A percentile compares a stretch with the other conserved stretches of the same genome.
Evolutionary conservation across 768 basidiomycete genomes (phyloP).

Genomic region (Mycena chlorophos): DNA sequence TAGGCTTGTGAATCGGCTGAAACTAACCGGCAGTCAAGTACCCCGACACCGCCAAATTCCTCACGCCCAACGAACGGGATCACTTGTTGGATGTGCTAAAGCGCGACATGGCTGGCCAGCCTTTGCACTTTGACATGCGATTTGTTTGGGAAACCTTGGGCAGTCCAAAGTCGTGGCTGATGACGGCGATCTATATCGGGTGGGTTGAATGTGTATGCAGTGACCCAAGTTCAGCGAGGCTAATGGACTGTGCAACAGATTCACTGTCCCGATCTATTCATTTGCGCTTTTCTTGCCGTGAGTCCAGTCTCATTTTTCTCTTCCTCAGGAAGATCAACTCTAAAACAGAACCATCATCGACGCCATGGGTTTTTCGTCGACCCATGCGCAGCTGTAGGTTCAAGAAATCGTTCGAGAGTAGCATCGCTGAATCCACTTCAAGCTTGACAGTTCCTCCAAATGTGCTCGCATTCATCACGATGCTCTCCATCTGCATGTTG

Average conservation of each 20-base stretch:
- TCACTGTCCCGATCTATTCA: conserved; percentile 32
- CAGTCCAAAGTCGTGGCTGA: conserved; percentile 31
- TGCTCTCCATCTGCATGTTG: conserved; percentile 30
- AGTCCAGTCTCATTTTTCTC: not conserved
- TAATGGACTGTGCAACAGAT: no score
- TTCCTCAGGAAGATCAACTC: not conserved
- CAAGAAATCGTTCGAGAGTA: not conserved
- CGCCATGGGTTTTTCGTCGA: conserved; percentile 44
- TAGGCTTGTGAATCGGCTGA: not conserved
- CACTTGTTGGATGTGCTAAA: conserved; percentile 31
- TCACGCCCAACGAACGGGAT: conserved; percentile 35
- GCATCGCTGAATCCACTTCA: not conserved
- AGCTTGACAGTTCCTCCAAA: conserved; percentile 38
- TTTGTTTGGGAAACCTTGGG: conserved; percentile 36
- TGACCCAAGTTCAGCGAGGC: no score
- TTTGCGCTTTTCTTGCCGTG: conserved; percentile 38
- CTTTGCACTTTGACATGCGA: conserved; percentile 33
- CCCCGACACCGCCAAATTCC: conserved; percentile 46
- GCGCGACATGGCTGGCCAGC: conserved; percentile 29
- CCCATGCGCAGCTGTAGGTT: conserved; percentile 34
- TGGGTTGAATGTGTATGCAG: conserved; percentile 16
- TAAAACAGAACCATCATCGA: conserved; percentile 29
- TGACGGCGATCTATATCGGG: conserved; percentile 30
- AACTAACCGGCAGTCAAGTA: conserved; percentile 26
- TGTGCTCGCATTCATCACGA: conserved; percentile 29